phyloP scores from a whole-genome alignment of 345 rosid species.

The Physaria fendleri region DNA sequence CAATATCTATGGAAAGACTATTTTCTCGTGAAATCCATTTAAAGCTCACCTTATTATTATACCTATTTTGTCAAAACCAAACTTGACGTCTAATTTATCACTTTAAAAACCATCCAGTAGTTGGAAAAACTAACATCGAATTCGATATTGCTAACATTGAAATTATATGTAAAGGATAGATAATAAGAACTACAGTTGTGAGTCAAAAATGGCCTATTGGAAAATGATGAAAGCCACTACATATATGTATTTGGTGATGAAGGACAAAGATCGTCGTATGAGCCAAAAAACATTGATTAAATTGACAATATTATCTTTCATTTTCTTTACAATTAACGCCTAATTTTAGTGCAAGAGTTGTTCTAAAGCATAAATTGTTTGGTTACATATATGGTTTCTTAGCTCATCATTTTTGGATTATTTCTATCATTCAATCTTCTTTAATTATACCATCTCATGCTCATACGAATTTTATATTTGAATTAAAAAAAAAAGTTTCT shows the following conservation, averaged over 20 bases:
- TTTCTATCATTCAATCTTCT: slow-evolving; percentile 13
- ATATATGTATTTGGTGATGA: neutral
- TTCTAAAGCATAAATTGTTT: slow-evolving; percentile 26
- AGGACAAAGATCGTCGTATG: slow-evolving; percentile 27
- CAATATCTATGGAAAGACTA: too few relatives aligned
- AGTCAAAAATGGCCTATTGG: neutral
- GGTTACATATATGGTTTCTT: slow-evolving; percentile 28
- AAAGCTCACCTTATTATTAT: too few relatives aligned
- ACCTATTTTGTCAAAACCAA: too few relatives aligned
- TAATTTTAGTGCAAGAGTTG: slow-evolving; percentile 27
- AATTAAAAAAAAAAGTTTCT: neutral
- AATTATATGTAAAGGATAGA: neutral
- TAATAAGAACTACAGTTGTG: neutral
- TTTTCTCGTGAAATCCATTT: too few relatives aligned
- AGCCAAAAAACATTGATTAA: slow-evolving; percentile 21
- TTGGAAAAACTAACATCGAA: too few relatives aligned
- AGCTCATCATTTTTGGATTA: slow-evolving; percentile 30
- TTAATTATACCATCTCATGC: neutral
- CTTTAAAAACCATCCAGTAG: too few relatives aligned
- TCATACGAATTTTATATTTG: neutral
- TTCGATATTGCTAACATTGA: neutral
- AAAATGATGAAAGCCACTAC: slow-evolving; percentile 13
- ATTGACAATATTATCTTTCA: slow-evolving; percentile 24
- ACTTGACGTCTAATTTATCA: too few relatives aligned
- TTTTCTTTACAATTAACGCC: neutral